Base-by-base conservation (phyloP, 768 basidiomycete genomes). In the Cantharellus anzutake region DNA sequence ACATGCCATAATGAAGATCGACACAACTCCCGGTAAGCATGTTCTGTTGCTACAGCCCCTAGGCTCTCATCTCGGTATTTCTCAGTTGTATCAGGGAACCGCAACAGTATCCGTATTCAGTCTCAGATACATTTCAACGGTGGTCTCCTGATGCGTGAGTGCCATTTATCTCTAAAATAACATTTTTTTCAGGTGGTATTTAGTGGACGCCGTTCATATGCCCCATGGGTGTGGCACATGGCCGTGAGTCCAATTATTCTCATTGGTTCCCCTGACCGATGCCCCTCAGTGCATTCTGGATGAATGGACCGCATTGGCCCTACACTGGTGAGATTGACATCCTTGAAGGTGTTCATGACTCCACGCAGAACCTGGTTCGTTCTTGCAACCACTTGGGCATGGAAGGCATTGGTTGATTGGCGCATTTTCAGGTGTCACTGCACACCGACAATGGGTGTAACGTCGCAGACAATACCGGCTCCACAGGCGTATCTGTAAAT, bases 151-250 rank as follows among this genome's bases (percentile, higher is more conserved):
- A 37, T 37, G 14, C 11, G 52, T 55, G 38, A 7, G 52, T 48
- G 1, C 11, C 44, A 11, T 37, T 55, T 55, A 11, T 37, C 35
- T 55, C 11, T 55, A 1, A 7, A 11, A 14, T 7, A 55, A 55
- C 38, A 7, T 11, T 7, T 55, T 37, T 11, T 11, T 37, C 52
- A 11, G 52, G 38, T 72, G 87, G 5, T 74, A 91, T 62, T 74
- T 92, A 52, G 76, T 92, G 75, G 85, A 87, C 65, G 77, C 85
- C 35, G 75, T 81, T 35, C 90, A 94, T 68, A 89, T 92, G 83
- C 90, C 90, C 4, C 81, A 82, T 0, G 91, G 90, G 11, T 93
- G 90, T 70, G 90, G 82, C 58, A 70, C 72, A n/a, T 67, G 66
- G 66, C 66, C 66, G 52, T 55, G 35, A 11, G 52, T 37, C 35